Conservation (phyloP, 2,329 filamentous ascomycete genomes). For the Biscogniauxia sp. region DNA sequence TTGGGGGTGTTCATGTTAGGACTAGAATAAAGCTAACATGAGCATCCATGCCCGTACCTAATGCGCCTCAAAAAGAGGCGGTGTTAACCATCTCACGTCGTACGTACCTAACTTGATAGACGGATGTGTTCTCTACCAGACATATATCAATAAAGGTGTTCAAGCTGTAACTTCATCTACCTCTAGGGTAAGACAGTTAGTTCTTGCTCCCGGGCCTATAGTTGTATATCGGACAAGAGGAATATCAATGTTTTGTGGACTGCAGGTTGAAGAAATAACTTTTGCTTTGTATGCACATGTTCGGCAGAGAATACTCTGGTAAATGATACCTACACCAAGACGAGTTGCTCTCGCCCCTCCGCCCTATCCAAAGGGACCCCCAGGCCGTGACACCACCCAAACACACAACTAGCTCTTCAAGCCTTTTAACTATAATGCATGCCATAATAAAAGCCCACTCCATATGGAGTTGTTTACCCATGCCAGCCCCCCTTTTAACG, state of each 20-base stretch:
- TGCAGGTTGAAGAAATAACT: neutral
- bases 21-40: too few species aligned
- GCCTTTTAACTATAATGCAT: slow-evolving; percentile 3
- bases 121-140: too few species aligned
- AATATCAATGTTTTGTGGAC: neutral
- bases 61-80: too few species aligned
- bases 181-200: too few species aligned
- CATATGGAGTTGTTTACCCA: neutral
- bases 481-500: neutral
- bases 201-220: too few species aligned
- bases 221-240: neutral
- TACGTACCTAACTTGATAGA: too few species aligned
- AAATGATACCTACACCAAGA: neutral
- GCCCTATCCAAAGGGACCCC: neutral
- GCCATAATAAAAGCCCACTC: neutral
- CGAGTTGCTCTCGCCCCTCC: neutral
- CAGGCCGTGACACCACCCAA: neutral
- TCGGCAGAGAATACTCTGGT: neutral
- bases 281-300: neutral
- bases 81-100: too few species aligned
- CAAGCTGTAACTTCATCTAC: too few species aligned
- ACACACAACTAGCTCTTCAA: neutral
- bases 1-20: too few species aligned
- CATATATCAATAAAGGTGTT: too few species aligned
- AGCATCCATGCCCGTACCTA: too few species aligned